phyloP scores from a whole-genome alignment of 202 grass and related monocot genomes.

The Thinopyrum obtusiflorum region DNA sequence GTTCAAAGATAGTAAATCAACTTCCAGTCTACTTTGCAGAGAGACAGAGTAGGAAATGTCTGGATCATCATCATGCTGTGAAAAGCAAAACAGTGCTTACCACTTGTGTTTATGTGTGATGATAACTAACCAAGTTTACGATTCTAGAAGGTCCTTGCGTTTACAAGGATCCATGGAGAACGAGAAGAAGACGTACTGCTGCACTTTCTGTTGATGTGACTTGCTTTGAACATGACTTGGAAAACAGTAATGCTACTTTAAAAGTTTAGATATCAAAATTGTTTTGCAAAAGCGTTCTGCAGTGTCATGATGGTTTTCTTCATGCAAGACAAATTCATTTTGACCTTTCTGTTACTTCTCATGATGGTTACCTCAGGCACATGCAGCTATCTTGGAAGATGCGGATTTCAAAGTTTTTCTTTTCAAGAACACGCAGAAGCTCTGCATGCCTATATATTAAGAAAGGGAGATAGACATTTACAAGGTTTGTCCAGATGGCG shows the following conservation, averaged over 20 bases:
- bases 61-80: conserved; percentile 2
- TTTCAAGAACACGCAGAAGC: no score
- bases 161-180: not conserved
- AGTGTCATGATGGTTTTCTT: not conserved
- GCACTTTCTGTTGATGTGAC: conserved; percentile 9
- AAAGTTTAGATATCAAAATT: not conserved
- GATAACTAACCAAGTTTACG: not conserved
- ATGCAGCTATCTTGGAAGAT: not conserved
- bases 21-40: not conserved
- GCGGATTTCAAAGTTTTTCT: no score
- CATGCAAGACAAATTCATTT: not conserved
- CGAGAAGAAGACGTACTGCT: not conserved
- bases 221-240: conserved; percentile 7
- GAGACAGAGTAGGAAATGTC: conserved; percentile 26
- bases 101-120: not conserved
- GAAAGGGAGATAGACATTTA: no score
- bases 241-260: not conserved
- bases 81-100: conserved; percentile 19
- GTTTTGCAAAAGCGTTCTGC: not conserved
- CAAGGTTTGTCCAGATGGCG: no score
- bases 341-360: not conserved
- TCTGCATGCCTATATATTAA: no score
- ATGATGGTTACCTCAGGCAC: not conserved
- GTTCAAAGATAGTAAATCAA: not conserved
- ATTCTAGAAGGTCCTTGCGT: conserved; percentile 15